A percentile compares a stretch with the other conserved stretches of the same genome.
Conservation (phyloP, 352 stramenopile species). For the Pythium brassicae region DNA sequence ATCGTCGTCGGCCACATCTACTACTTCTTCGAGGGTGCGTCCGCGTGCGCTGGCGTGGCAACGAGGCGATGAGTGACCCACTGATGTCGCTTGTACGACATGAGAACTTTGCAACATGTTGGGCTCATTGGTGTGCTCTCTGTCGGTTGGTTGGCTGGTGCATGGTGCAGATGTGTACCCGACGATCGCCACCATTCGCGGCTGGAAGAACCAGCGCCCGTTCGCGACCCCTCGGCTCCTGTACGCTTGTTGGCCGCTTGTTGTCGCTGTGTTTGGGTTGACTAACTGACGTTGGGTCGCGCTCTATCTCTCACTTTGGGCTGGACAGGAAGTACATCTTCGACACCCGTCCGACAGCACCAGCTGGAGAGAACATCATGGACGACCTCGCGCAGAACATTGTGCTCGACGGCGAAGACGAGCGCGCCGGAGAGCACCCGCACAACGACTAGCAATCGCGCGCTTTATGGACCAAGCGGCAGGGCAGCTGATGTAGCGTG, state of each 20-base stretch:
- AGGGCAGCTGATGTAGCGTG: too few species aligned
- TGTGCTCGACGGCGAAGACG: constrained; percentile 27
- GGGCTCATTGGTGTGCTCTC: not conserved
- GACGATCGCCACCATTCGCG: constrained; percentile 93
- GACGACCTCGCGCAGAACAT: constrained; percentile 14
- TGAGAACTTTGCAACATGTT: not conserved
- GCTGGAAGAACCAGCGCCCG: constrained; percentile 90
- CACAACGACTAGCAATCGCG: constrained; percentile 39
- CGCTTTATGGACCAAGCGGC: too few species aligned
- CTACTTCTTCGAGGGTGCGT: constrained; percentile 96
- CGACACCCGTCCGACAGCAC: constrained; percentile 42
- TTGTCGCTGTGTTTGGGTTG: constrained; percentile 13
- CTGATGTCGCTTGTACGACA: too few species aligned
- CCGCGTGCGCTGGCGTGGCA: not conserved
- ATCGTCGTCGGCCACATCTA: constrained; percentile 99
- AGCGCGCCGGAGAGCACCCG: constrained; percentile 16
- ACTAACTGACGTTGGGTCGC: not conserved
- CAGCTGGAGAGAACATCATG: constrained; percentile 42
- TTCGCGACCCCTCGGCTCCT: constrained; percentile 91
- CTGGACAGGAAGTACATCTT: constrained; percentile 55
- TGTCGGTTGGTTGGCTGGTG: not conserved
- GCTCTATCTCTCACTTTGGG: not conserved
- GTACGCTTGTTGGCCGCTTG: constrained; percentile 30
- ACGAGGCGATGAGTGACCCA: too few species aligned
- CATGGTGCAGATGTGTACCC: constrained; percentile 93